phyloP scores from a whole-genome alignment of 2,329 filamentous ascomycete genomes.

The Zymoseptoria ardabiliae region DNA sequence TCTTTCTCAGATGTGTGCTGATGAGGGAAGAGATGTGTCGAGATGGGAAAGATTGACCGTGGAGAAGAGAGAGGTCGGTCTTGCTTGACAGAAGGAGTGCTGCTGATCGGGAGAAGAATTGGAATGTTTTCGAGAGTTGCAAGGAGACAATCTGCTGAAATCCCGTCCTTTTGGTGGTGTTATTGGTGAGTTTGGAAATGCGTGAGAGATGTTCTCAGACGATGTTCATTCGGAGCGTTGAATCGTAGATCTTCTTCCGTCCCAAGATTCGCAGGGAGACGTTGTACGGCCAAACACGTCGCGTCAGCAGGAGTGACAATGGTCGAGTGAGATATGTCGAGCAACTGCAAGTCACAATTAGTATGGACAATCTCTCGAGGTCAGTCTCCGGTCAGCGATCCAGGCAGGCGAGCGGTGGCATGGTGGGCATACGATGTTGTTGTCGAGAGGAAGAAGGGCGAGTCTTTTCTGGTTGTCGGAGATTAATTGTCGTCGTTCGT shows the following conservation, averaged over 20 bases:
- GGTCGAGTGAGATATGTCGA: not conserved
- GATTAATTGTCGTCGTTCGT: not conserved
- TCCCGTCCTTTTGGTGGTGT: conserved; percentile 4
- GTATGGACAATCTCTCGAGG: not conserved
- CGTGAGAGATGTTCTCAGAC: not conserved
- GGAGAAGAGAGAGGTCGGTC: conserved; percentile 1
- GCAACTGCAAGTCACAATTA: not conserved
- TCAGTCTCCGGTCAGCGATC: not conserved
- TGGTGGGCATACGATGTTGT: not conserved
- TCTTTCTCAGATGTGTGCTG: conserved; percentile 3
- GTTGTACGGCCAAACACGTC: not conserved
- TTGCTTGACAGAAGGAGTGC: conserved; percentile 1
- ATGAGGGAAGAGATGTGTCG: not conserved
- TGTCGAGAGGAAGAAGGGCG: not conserved
- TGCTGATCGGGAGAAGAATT: conserved; percentile 3
- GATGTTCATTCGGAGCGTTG: not conserved
- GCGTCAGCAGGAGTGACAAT: not conserved
- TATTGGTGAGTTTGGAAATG: not conserved
- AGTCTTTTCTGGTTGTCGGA: not conserved
- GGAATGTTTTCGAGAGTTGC: conserved; percentile 4
- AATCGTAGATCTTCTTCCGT: not conserved
- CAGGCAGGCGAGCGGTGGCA: not conserved
- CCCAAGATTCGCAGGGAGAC: not conserved
- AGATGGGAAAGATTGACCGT: not conserved
- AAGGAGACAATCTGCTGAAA: conserved; percentile 12